These are phyloP conservation scores for Miscanthus lutarioriparius DNA, from an alignment of 176 grass and related monocot genomes.

Conservation along the genomic window DNA sequence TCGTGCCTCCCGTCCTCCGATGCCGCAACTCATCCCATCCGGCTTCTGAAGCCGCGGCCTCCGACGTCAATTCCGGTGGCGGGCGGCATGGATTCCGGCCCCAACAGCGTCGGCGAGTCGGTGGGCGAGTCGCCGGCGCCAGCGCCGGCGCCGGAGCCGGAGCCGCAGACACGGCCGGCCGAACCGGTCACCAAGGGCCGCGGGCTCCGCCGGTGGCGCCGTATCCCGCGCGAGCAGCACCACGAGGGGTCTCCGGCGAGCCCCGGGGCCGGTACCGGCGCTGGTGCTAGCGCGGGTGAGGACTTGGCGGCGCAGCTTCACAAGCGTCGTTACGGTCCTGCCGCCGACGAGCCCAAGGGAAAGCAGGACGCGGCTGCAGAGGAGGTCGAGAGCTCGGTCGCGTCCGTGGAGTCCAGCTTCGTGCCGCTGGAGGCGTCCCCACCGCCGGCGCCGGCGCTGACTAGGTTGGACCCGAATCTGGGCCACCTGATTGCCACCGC, in stretches of 20 bases:
- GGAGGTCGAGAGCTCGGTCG: constrained; percentile 57
- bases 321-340: constrained; percentile 52
- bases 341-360: constrained; percentile 33
- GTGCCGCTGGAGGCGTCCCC: constrained; percentile 26
- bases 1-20: background rate
- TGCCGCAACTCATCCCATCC: constrained; percentile 26
- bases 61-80: constrained; percentile 27
- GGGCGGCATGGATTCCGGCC: constrained; percentile 47
- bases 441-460: constrained; percentile 29
- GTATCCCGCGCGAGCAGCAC: constrained; percentile 59
- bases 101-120: constrained; percentile 45
- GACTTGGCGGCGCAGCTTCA: constrained; percentile 56
- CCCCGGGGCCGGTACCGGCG: constrained; percentile 3
- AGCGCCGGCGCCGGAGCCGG: constrained; percentile 8
- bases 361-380: constrained; percentile 45
- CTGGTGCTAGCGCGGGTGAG: background rate
- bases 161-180: background rate
- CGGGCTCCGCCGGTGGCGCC: constrained; percentile 61
- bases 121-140: constrained; percentile 36
- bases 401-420: constrained; percentile 69
- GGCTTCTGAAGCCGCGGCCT: background rate
- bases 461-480: constrained; percentile 50
- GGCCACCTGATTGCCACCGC: constrained; percentile 52
- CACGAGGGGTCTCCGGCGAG: constrained; percentile 42
- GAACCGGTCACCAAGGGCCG: constrained; percentile 42